Percentiles rank a stretch among this genome's conserved stretches.
Evolutionary conservation across 2,329 filamentous ascomycete genomes (phyloP).

Genomic region (Colletotrichum cereale): DNA sequence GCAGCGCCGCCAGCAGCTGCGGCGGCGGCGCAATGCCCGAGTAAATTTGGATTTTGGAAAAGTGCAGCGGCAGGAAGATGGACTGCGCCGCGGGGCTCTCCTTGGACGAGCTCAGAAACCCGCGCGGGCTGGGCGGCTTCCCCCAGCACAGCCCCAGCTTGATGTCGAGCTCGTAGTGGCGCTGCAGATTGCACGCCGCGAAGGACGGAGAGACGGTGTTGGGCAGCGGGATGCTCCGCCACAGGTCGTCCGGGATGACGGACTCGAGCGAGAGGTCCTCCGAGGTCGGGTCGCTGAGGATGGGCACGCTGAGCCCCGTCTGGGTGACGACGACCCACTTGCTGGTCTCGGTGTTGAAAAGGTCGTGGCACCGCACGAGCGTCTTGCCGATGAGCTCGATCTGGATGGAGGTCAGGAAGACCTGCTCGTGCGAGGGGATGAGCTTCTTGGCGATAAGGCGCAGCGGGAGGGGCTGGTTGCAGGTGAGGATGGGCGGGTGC

Average conservation of each 20-base stretch:
- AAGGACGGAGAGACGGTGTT: constrained; percentile 91
- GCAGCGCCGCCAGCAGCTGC: constrained; percentile 76
- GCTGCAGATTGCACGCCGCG: constrained; percentile 86
- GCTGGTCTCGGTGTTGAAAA: constrained; percentile 76
- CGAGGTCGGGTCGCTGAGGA: constrained; percentile 68
- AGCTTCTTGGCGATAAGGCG: constrained; percentile 84
- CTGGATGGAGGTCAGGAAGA: constrained; percentile 84
- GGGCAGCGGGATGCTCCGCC: constrained; percentile 79
- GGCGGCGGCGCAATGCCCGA: constrained; percentile 88
- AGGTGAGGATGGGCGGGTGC: constrained; percentile 88
- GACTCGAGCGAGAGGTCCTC: constrained; percentile 74
- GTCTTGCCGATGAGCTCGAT: constrained; percentile 86
- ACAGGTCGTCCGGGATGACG: constrained; percentile 77
- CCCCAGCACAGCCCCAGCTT: constrained; percentile 84
- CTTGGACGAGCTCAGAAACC: constrained; percentile 43
- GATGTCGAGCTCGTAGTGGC: constrained; percentile 87
- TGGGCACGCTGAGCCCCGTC: constrained; percentile 77
- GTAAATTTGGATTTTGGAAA: constrained; percentile 81
- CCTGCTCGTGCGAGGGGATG: constrained; percentile 73
- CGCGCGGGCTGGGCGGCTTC: constrained; percentile 58
- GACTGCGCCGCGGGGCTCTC: constrained; percentile 63
- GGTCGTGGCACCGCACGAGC: constrained; percentile 81
- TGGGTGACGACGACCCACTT: constrained; percentile 82
- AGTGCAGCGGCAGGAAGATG: constrained; percentile 81
- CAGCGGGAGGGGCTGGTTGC: constrained; percentile 86